Conservation (phyloP, 2,329 filamentous ascomycete species). For the Ascochyta clinopodiicola region DNA sequence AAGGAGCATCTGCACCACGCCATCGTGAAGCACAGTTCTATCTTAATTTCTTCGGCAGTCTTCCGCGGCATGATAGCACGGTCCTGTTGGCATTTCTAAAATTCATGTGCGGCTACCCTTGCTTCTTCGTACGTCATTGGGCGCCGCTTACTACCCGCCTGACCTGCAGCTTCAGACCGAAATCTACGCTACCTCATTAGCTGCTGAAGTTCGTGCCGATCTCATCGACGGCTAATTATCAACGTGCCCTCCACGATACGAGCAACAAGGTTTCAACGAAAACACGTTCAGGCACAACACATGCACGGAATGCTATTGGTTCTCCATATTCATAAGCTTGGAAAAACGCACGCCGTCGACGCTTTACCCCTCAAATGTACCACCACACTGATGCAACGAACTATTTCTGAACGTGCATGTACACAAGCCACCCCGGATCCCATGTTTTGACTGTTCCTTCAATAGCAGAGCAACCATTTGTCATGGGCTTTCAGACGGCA, state of each 20-base stretch:
- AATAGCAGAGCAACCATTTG: background rate
- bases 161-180: conserved; percentile 21
- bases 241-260: background rate
- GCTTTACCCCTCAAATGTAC: conserved; percentile 11
- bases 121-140: conserved; percentile 16
- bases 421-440: conserved; percentile 16
- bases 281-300: background rate
- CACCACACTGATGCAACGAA: background rate
- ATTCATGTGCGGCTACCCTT: conserved; percentile 4
- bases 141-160: conserved; percentile 11
- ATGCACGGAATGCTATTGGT: background rate
- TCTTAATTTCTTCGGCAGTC: background rate
- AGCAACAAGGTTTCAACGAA: background rate
- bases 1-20: too few species aligned
- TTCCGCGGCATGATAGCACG: conserved; percentile 6
- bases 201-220: conserved; percentile 3
- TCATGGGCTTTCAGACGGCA: background rate
- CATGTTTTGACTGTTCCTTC: conserved; percentile 5
- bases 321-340: background rate
- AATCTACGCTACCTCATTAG: conserved; percentile 10
- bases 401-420: conserved; percentile 3
- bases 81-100: background rate
- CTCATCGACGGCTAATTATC: background rate
- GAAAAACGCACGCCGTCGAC: conserved; percentile 1
- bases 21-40: background rate